Evolutionary conservation across 768 basidiomycete species (phyloP).

Genomic region (Auricularia auricula-judae): DNA sequence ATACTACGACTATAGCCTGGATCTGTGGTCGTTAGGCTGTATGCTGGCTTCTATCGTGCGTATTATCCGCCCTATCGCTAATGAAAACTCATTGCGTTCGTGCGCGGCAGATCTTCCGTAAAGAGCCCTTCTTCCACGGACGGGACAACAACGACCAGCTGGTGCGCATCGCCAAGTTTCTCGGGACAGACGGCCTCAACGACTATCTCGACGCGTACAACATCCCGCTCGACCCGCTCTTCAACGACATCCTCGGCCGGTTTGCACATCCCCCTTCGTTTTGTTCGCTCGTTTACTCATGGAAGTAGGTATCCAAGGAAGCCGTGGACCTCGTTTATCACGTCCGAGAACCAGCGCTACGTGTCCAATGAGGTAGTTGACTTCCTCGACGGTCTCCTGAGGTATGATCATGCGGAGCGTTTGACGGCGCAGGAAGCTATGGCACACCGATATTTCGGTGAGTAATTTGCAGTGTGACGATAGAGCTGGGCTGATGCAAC

Average conservation of each 20-base stretch:
- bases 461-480: slow-evolving; percentile 1
- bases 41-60: slow-evolving; percentile 66
- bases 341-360: slow-evolving; percentile 43
- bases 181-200: slow-evolving; percentile 59
- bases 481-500: too few relatives aligned
- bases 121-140: slow-evolving; percentile 67
- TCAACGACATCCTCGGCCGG: slow-evolving; percentile 42
- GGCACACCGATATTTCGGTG: slow-evolving; percentile 58
- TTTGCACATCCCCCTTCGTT: slow-evolving; percentile 15
- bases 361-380: slow-evolving; percentile 55
- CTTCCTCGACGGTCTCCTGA: slow-evolving; percentile 52
- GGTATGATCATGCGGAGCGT: slow-evolving; percentile 60
- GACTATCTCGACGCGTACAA: slow-evolving; percentile 47
- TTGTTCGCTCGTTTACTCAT: neutral
- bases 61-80: neutral
- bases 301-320: slow-evolving; percentile 42
- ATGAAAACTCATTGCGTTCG: neutral
- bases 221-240: slow-evolving; percentile 55
- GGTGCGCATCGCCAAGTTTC: slow-evolving; percentile 54
- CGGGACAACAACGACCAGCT: slow-evolving; percentile 66
- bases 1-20: slow-evolving; percentile 59
- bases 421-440: slow-evolving; percentile 58
- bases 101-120: slow-evolving; percentile 47
- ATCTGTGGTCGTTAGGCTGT: slow-evolving; percentile 66
- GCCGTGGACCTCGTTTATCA: slow-evolving; percentile 55